phyloP scores from a whole-genome alignment of 768 basidiomycete species.

The Auricularia cornea region DNA sequence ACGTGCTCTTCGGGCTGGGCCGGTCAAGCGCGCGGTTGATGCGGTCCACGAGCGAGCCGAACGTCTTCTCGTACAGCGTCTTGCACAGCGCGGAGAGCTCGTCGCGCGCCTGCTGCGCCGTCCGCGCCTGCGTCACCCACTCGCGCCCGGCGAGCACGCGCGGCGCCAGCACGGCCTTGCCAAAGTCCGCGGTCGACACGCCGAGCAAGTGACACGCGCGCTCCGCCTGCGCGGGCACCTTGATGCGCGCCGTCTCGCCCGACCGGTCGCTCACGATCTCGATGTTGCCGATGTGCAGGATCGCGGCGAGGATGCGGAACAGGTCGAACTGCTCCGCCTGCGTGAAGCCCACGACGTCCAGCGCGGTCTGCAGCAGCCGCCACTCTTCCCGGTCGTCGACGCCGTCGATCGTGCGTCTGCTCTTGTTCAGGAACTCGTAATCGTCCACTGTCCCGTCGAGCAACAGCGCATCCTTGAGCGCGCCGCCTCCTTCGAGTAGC shows the following conservation, averaged over 20 bases:
- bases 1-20: slow-evolving; percentile 77
- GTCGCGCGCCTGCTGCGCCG: slow-evolving; percentile 83
- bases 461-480: slow-evolving; percentile 65
- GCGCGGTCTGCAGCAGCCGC: slow-evolving; percentile 67
- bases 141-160: slow-evolving; percentile 90
- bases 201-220: slow-evolving; percentile 84
- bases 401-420: slow-evolving; percentile 86
- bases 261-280: slow-evolving; percentile 66
- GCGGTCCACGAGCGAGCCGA: slow-evolving; percentile 86
- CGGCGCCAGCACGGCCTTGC: slow-evolving; percentile 79
- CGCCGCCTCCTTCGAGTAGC: slow-evolving; percentile 66
- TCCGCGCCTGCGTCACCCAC: slow-evolving; percentile 92
- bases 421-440: slow-evolving; percentile 89
- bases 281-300: slow-evolving; percentile 95
- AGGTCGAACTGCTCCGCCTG: slow-evolving; percentile 79
- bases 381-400: slow-evolving; percentile 90
- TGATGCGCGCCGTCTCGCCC: slow-evolving; percentile 64
- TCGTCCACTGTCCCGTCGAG: slow-evolving; percentile 67
- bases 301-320: slow-evolving; percentile 87
- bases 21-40: slow-evolving; percentile 93
- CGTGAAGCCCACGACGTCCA: slow-evolving; percentile 86
- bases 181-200: slow-evolving; percentile 79
- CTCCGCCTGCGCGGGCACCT: slow-evolving; percentile 73
- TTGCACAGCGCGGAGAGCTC: slow-evolving; percentile 89
- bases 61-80: slow-evolving; percentile 94